Evolutionary conservation across 2,329 filamentous ascomycete genomes (phyloP), one percentile per base, ranked within the genome.

Genomic region (Orbilia javanica): DNA sequence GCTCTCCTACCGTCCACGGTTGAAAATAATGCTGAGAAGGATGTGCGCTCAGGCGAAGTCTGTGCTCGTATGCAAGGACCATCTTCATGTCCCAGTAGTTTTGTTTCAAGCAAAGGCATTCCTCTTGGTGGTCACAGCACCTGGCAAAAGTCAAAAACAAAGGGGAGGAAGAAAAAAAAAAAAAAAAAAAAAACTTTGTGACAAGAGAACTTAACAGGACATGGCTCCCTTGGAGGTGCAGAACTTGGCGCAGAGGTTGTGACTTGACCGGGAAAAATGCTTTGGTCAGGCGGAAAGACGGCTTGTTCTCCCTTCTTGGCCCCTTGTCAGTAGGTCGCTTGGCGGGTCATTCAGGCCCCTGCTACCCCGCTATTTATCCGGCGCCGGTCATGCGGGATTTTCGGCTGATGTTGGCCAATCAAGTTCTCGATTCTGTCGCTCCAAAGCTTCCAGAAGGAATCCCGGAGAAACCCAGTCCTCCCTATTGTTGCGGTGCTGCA

Each of bases 321-420:
- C 34, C 46, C 60, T 64, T 42, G 55, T 64, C 42, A 39, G 50
- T 48, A 10, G 22, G 27, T 76, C 64, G 44, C 72, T 76, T 76
- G 72, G 64, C 72, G 46, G 46, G 46, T 60, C 18, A 13, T 46
- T 27, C 22, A 69, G 18, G 18, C 50, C 72, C 64, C 57, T 70
- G 66, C 67, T 70, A 66, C 72, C 72, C 72, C 72, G 72, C 72
- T 70, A 77, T 77, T 77, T 77, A 77, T 77, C 72, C 72, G 72
- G 65, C 72, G 72, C 66, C 72, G 65, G 72, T 77, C 72, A 77
- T 77, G 72, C 72, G 72, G 65, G 65, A 77, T 77, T 77, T 77
- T 77, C 72, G 72, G 72, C 64, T 77, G 72, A 77, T 67, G 65
- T 70, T 50, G 13, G 52, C 72, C 72, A 77, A 77, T 77, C 48